Base-by-base conservation (phyloP, 176 grass and related monocot genomes). In the Pharus latifolius region DNA sequence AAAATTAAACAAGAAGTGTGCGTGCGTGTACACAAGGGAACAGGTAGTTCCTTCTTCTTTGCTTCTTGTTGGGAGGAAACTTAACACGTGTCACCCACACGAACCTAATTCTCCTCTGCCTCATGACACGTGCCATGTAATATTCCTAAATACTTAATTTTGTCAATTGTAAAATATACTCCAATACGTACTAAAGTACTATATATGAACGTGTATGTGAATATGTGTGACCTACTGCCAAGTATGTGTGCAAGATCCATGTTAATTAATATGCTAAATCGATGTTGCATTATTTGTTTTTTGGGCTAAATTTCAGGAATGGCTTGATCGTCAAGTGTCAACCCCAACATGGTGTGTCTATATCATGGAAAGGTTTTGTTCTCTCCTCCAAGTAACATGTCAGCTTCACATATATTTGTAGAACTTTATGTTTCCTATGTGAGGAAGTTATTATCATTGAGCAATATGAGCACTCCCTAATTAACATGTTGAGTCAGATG, bases 51-150 rank as follows among this genome's bases (percentile, higher is more conserved):
- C 77, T 76, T 58, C 12, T 81, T 87, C 54, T 13, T 47, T 84
- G 85, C 84, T 61, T 79, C 62, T 59, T 84, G 81, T 41, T 88
- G 6, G 63, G 67, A 37, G 52, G 49, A 29, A 57, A 57, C 28
- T 45, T 53, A 5, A 53, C 40, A 88, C 69, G 74, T 93, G 82
- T 78, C 82, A 60, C 26, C 46, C 75, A 22, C 69, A 48, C 49
- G 56, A 54, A 88, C 90, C 85, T 77, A 89, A 88, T 54, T 80
- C 77, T 79, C 79, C 78, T 72, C 85, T 86, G 82, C 82, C 78
- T 61, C 73, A 57, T 47, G 17, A 40, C 25, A 84, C 82, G 74
- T 84, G 74, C 51, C 74, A 12, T n/a, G n/a, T n/a, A n/a, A n/a
- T n/a, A n/a, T n/a, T n/a, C n/a, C n/a, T n/a, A n/a, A n/a, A n/a